Conservation (phyloP, 1,284 basidiomycete genomes). For the Marasmius fiardii region DNA sequence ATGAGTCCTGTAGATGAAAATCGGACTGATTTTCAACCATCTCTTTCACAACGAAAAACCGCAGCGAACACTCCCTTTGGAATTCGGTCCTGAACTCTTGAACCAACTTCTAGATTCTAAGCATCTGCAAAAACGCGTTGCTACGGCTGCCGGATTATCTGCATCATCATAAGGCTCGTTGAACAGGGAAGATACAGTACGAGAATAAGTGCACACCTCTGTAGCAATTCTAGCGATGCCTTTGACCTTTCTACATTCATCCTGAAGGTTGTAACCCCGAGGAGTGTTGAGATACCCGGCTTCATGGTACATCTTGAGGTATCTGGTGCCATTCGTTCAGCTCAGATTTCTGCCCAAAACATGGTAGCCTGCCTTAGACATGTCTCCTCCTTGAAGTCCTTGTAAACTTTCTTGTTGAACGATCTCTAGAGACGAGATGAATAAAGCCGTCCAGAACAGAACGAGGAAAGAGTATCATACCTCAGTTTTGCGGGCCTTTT, state of each 20-base stretch:
- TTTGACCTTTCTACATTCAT: conserved; percentile 65
- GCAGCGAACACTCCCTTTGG: too few species aligned
- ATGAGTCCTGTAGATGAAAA: too few species aligned
- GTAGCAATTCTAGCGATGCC: conserved; percentile 39
- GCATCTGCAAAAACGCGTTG: too few species aligned
- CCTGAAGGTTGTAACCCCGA: conserved; percentile 49
- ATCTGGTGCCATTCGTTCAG: conserved; percentile 29
- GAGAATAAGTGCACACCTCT: conserved; percentile 28
- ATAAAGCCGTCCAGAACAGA: background rate
- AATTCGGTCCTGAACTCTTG: too few species aligned
- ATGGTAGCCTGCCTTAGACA: conserved; percentile 52
- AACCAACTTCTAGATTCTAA: too few species aligned
- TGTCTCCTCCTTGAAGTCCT: conserved; percentile 72
- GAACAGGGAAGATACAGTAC: background rate
- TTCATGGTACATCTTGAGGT: conserved; percentile 51
- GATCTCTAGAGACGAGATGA: conserved; percentile 46
- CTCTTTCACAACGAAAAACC: too few species aligned
- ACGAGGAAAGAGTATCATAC: conserved; percentile 30
- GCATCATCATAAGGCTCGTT: background rate
- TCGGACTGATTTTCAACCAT: too few species aligned
- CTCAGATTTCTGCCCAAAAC: background rate
- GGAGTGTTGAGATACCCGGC: conserved; percentile 45
- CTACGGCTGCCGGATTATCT: background rate
- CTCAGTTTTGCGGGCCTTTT: conserved; percentile 64
- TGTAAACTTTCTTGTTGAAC: conserved; percentile 73